These are phyloP conservation scores for Phytophthora agathidicida DNA, from an alignment of 352 stramenopile species.

Conservation along the genomic window DNA sequence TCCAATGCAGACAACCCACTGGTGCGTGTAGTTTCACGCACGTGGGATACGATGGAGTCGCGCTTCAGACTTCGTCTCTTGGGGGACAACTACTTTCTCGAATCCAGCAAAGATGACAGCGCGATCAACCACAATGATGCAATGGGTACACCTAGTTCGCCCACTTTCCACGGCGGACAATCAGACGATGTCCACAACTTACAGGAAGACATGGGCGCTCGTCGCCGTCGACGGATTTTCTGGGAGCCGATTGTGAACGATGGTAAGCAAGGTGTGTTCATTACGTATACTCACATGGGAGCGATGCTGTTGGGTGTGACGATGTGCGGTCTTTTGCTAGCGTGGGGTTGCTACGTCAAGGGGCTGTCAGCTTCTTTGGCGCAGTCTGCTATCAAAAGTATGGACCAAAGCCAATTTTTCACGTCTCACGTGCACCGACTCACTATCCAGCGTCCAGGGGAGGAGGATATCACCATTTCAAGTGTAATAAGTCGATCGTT, in stretches of 20 bases:
- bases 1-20: slow-evolving; percentile 26
- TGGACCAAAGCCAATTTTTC: slow-evolving; percentile 70
- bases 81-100: slow-evolving; percentile 68
- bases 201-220: slow-evolving; percentile 28
- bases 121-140: slow-evolving; percentile 25
- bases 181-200: slow-evolving; percentile 30
- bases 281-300: slow-evolving; percentile 78
- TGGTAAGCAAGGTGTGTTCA: slow-evolving; percentile 79
- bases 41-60: slow-evolving; percentile 48
- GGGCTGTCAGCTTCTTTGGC: slow-evolving; percentile 70
- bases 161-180: slow-evolving; percentile 35
- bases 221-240: slow-evolving; percentile 43
- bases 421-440: slow-evolving; percentile 71
- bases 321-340: slow-evolving; percentile 55
- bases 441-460: slow-evolving; percentile 66
- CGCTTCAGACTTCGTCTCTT: slow-evolving; percentile 58
- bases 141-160: slow-evolving; percentile 3
- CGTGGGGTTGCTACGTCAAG: slow-evolving; percentile 80
- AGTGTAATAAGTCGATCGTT: slow-evolving; percentile 70
- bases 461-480: slow-evolving; percentile 80
- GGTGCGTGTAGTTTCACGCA: slow-evolving; percentile 30
- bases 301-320: slow-evolving; percentile 60
- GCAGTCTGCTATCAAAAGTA: slow-evolving; percentile 64
- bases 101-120: slow-evolving; percentile 43
- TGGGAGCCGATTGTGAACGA: slow-evolving; percentile 81